Evolutionary conservation across 257 asterid species (phyloP).

Genomic region (Nicotiana attenuata): DNA sequence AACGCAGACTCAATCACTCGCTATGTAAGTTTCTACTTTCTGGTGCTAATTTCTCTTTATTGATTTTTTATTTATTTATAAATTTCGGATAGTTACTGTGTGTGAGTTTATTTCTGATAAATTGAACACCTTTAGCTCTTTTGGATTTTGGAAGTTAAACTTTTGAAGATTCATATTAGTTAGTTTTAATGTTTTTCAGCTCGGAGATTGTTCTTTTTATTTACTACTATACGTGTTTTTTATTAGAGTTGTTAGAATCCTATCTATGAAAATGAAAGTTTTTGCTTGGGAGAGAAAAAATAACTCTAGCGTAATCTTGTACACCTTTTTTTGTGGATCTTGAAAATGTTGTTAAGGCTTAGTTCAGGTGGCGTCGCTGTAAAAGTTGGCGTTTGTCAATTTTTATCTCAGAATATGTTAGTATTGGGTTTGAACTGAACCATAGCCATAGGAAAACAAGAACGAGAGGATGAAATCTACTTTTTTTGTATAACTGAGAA

Average conservation of each 20-base stretch:
- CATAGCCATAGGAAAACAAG: not conserved
- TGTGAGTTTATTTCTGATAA: not conserved
- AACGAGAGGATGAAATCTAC: slow-evolving; percentile 4
- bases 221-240: not conserved
- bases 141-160: not conserved
- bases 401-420: not conserved
- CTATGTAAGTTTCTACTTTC: slow-evolving; percentile 1
- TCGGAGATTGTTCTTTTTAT: not conserved
- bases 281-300: not conserved
- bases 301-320: not conserved
- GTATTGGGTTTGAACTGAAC: not conserved
- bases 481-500: not conserved
- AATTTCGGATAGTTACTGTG: not conserved
- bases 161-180: not conserved
- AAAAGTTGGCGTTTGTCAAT: not conserved
- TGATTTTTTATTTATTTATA: not conserved
- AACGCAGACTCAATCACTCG: not conserved
- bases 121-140: not conserved
- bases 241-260: not conserved
- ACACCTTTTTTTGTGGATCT: not conserved
- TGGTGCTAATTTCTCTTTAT: not conserved
- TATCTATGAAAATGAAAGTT: not conserved
- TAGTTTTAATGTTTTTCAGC: not conserved
- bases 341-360: not conserved
- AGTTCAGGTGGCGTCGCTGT: not conserved